Evolutionary conservation across 1,139 yeast species (phyloP).

Genomic region (Saccharomyces hybrid): DNA sequence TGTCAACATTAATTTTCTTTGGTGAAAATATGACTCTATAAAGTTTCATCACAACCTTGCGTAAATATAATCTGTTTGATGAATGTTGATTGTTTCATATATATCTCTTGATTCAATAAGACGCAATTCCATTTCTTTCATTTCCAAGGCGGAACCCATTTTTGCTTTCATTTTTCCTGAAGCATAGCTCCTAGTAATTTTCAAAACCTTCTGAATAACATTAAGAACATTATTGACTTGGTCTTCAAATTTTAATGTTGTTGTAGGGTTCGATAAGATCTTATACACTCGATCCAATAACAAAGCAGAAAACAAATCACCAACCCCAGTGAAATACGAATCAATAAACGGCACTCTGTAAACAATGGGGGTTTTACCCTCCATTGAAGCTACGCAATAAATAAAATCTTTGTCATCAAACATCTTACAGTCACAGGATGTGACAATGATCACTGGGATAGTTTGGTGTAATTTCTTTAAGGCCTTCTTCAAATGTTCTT

Average conservation of each 20-base stretch:
- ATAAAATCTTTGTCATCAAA: constrained; percentile 26
- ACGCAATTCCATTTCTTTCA: constrained; percentile 31
- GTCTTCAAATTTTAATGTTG: constrained; percentile 11
- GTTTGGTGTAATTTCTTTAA: constrained; percentile 37
- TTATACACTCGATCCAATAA: constrained; percentile 43
- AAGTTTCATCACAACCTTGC: constrained; percentile 7
- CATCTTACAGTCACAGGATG: constrained; percentile 25
- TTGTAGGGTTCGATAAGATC: constrained; percentile 7
- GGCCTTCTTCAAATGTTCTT: constrained; percentile 37
- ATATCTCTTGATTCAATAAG: constrained; percentile 28
- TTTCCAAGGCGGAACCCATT: constrained; percentile 24
- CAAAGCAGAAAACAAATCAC: constrained; percentile 61
- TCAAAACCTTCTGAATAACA: constrained; percentile 28
- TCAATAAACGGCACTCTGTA: constrained; percentile 49
- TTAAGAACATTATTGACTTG: constrained; percentile 28
- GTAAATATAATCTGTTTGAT: constrained; percentile 9
- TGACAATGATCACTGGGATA: constrained; percentile 29
- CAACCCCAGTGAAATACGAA: constrained; percentile 69
- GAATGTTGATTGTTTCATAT: constrained; percentile 9
- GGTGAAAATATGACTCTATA: neutral
- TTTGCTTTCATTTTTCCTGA: constrained; percentile 16
- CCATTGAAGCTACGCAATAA: constrained; percentile 34
- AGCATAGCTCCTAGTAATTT: constrained; percentile 20
- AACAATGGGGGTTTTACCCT: constrained; percentile 18
- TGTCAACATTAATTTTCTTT: neutral